Evolutionary conservation across 805 yeast genomes (phyloP), one percentile per base, ranked within the genome.

Genomic region (Spathaspora boniae): DNA sequence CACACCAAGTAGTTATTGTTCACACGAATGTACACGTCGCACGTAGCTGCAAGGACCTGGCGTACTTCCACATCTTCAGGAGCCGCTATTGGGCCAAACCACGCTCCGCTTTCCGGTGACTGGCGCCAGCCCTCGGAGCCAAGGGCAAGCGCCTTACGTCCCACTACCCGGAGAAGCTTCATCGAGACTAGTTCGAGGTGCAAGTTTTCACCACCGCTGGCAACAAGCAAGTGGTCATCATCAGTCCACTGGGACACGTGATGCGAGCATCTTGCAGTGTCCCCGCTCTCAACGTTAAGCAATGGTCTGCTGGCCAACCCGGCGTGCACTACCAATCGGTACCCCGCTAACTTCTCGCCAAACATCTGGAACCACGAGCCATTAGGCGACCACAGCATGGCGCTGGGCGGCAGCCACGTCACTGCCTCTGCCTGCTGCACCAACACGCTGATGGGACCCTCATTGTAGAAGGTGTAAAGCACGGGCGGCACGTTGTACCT

Each of bases 361-460:
- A 63, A 57, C 25, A 48, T 42, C 22, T 48, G 39, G 3, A 65
- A 40, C 70, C 70, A 66, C 24, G 47, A 51, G 0, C 70, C 70
- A 5, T 56, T 47, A 1, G 41, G 27, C 1, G 65, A 55, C 72
- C 72, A 67, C 15, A 32, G 31, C 3, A 33, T 25, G 1, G 55
- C 45, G 3, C 42, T 25, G 19, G 54, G 22, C 7, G 47, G 28
- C 16, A 56, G 36, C 2, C 41, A 16, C 25, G 37, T 19, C 7
- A 56, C 48, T 16, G 58, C 37, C 23, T 54, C 43, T 19, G 46
- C 53, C 29, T 44, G 41, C 33, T 48, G 56, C 8, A 46, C 41
- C 15, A 61, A 37, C 14, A 33, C 38, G 44, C 72, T 65, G 14
- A 37, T 43, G 5, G 60, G 46, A 0, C 72, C 71, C 7, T 45